Evolutionary conservation across 2,329 filamentous ascomycete species (phyloP).

Genomic region (Sporothrix curviconia): DNA sequence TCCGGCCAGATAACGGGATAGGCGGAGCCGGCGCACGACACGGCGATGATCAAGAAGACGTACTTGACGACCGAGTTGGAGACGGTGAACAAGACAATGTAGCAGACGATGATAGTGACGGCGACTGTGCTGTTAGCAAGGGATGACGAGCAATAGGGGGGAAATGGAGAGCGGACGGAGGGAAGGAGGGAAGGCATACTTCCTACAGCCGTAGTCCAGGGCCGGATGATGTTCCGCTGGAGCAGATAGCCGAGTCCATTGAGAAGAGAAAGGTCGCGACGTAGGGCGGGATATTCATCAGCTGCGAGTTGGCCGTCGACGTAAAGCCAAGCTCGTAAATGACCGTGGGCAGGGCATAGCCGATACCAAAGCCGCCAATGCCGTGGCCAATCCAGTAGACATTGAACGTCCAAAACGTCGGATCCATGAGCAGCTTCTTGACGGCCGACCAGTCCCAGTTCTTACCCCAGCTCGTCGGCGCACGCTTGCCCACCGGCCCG

Average conservation of each 20-base stretch:
- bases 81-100: constrained; percentile 33
- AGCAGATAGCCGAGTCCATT: constrained; percentile 30
- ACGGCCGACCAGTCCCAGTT: constrained; percentile 29
- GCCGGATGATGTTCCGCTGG: constrained; percentile 30
- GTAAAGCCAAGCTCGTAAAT: constrained; percentile 38
- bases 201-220: constrained; percentile 32
- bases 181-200: constrained; percentile 28
- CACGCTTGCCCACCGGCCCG: constrained; percentile 39
- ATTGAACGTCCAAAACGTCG: constrained; percentile 32
- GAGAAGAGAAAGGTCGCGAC: constrained; percentile 31
- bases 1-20: constrained; percentile 40
- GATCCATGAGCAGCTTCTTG: constrained; percentile 27
- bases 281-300: constrained; percentile 39
- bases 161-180: neutral
- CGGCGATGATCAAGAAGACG: constrained; percentile 30
- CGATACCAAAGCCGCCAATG: constrained; percentile 36
- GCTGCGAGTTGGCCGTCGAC: constrained; percentile 33
- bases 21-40: constrained; percentile 33
- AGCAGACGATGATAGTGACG: constrained; percentile 32
- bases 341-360: constrained; percentile 35
- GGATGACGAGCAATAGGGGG: constrained; percentile 12
- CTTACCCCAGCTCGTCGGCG: constrained; percentile 27
- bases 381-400: constrained; percentile 36
- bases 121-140: constrained; percentile 23
- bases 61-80: constrained; percentile 30